Evolutionary conservation across 352 stramenopile genomes (phyloP), one percentile per base, ranked within the genome.

Genomic region (Pythium dissimile): DNA sequence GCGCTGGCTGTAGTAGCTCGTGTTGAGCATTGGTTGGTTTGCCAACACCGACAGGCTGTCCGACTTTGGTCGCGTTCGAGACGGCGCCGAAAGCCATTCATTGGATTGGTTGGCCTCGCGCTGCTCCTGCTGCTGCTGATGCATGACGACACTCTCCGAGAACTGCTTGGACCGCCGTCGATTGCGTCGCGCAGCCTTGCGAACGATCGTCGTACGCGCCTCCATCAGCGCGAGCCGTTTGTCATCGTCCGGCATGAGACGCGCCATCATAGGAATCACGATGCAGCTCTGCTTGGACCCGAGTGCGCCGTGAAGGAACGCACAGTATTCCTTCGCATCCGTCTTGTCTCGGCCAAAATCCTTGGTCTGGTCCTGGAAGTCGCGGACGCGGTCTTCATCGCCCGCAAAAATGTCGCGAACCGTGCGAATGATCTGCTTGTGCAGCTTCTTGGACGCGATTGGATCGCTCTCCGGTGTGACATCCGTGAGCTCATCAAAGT

Each of bases 311-410:
- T 88, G 72, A 6, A 92, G 62, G 54, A 89, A 92, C 8, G 83
- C 77, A 35, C 78, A 87, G 54, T 89, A 90, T 38, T 90, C 80
- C n/a, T 77, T 88, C 0, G 76, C 79, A 37, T 77, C 78, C 10
- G 69, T 81, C 53, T 86, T 83, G 1, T 77, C 75, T 11, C 78
- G 73, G 4, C 83, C 83, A 66, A 89, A 92, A 53, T 92, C 80
- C 51, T 75, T 87, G 0, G 80, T 90, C 48, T 88, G 79, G 24
- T 90, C 80, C 41, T 90, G 83, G 46, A 92, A 92, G 47, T 88
- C 83, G 18, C 75, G 77, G 12, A 90, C 78, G 32, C 83, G 83
- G 34, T 90, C 83, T 55, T 89, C 78, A 24, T 92, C 78, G 35
- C 77, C 66, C 3, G 56, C 48, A 6, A 90, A 80, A 16, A 83